Evolutionary conservation across 331 rosid species (phyloP).

Genomic region (Quercus tomentella): DNA sequence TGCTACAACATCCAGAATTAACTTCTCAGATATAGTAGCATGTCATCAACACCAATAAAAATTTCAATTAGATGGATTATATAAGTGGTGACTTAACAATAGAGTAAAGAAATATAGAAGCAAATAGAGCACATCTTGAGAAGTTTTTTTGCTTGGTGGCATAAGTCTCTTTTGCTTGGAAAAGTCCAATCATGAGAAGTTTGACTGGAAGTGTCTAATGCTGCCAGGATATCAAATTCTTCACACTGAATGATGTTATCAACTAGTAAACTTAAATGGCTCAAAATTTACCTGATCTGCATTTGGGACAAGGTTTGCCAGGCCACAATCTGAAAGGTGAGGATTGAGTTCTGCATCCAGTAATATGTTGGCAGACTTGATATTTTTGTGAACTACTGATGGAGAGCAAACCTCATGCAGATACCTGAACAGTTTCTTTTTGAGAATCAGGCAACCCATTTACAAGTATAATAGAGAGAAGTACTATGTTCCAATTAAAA

Average conservation of each 20-base stretch:
- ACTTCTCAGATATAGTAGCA: background rate
- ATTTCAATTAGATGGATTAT: background rate
- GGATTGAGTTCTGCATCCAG: slow-evolving; percentile 90
- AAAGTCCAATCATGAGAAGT: background rate
- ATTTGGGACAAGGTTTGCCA: slow-evolving; percentile 71
- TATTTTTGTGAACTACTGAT: slow-evolving; percentile 81
- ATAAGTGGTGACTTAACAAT: background rate
- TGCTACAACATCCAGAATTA: background rate
- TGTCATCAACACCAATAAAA: background rate
- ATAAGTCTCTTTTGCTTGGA: background rate
- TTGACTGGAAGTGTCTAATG: background rate
- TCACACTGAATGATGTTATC: background rate
- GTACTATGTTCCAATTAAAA: background rate
- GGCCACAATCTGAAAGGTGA: slow-evolving; percentile 86
- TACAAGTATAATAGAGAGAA: background rate
- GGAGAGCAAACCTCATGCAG: slow-evolving; percentile 96
- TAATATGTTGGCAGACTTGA: slow-evolving; percentile 83
- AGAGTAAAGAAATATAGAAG: background rate
- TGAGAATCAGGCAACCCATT: slow-evolving; percentile 6
- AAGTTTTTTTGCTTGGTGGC: background rate
- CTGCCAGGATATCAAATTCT: background rate
- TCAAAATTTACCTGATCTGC: slow-evolving; percentile 55
- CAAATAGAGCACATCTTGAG: background rate
- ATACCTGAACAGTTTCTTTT: slow-evolving; percentile 54
- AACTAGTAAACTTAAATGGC: background rate